Percentiles rank a stretch among this genome's conserved stretches.
These are phyloP conservation scores for Candida patagonica DNA, from an alignment of 805 yeast species.

Conservation along the genomic window DNA sequence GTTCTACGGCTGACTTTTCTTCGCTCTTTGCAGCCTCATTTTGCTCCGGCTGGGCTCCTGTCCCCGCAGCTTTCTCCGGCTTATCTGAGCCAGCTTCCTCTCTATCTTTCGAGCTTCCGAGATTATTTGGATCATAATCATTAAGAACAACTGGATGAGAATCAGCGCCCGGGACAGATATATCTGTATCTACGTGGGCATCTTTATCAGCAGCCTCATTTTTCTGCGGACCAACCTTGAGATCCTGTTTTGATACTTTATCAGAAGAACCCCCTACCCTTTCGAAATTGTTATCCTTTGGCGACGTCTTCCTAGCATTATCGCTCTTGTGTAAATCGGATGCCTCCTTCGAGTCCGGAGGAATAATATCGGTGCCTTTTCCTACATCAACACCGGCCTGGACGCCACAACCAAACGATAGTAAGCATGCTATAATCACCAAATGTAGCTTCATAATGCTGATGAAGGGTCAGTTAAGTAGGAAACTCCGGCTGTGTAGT, in stretches of 20 bases:
- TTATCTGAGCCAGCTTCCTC: constrained; percentile 16
- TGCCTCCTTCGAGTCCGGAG: constrained; percentile 21
- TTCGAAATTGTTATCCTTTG: constrained; percentile 26
- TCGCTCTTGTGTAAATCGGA: constrained; percentile 19
- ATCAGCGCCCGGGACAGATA: constrained; percentile 14
- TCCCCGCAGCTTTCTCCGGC: constrained; percentile 6
- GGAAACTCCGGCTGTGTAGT: too few species aligned
- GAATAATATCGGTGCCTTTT: constrained; percentile 21
- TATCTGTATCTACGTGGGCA: constrained; percentile 10
- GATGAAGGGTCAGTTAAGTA: too few species aligned
- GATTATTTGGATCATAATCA: constrained; percentile 29
- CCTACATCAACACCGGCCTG: constrained; percentile 17
- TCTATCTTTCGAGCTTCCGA: constrained; percentile 25
- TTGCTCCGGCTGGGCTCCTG: constrained; percentile 6
- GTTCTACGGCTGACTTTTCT: background rate
- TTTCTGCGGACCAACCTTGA: constrained; percentile 14
- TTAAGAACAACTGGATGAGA: constrained; percentile 26
- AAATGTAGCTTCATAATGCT: background rate
- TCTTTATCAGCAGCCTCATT: constrained; percentile 14
- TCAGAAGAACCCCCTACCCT: constrained; percentile 20
- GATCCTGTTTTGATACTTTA: constrained; percentile 22
- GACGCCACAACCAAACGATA: constrained; percentile 5
- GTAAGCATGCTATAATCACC: constrained; percentile 9
- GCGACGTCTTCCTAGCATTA: constrained; percentile 27
- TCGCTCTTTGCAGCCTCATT: constrained; percentile 2